Percentiles rank a stretch among this genome's conserved stretches.
Conservation (phyloP, 345 rosid species). For the Brassica rapa region DNA sequence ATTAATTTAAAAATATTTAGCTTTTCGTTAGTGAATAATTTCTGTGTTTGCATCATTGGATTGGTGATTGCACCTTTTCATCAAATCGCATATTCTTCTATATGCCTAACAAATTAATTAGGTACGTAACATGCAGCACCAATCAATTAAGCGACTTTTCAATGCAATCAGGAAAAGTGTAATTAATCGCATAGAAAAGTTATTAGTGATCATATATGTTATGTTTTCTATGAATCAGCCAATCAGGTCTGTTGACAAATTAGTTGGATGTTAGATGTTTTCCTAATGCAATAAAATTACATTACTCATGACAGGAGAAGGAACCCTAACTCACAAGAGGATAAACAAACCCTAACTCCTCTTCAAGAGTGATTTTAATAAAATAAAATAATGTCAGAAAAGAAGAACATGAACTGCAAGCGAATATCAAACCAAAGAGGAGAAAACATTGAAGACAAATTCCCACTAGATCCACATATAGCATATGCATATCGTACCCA, state of each 20-base stretch:
- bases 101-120: background rate
- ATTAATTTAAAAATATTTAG: too few relatives aligned
- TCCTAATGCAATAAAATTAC: background rate
- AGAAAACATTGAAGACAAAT: background rate
- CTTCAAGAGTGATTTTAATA: background rate
- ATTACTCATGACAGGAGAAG: background rate
- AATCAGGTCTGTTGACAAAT: background rate
- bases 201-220: background rate
- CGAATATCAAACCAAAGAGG: background rate
- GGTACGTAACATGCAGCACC: background rate
- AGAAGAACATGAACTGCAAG: background rate
- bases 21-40: too few relatives aligned
- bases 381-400: background rate
- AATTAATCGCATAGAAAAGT: background rate
- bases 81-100: background rate
- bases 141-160: slow-evolving; percentile 3
- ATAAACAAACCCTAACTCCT: background rate
- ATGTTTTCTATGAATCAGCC: background rate
- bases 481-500: background rate
- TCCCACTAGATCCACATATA: background rate
- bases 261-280: background rate
- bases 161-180: slow-evolving; percentile 3
- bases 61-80: slow-evolving; percentile 6
- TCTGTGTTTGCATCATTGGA: too few relatives aligned
- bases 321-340: background rate